A percentile compares a stretch with the other conserved stretches of the same genome.
These are phyloP conservation scores for Tillandsia leiboldiana DNA, from an alignment of 176 grass and related monocot species.

Conservation along the genomic window DNA sequence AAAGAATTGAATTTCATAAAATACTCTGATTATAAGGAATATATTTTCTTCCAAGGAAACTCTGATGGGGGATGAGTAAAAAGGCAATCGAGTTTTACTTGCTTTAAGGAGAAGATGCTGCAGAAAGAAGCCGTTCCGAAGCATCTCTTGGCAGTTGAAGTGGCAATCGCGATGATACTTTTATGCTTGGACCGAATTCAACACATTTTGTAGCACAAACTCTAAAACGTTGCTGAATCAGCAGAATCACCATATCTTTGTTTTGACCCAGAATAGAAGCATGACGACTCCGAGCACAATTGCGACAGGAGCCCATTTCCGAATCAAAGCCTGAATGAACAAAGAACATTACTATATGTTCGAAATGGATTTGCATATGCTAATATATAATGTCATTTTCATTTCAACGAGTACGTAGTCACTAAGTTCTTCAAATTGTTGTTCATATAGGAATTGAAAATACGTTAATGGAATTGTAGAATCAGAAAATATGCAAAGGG, in stretches of 20 bases:
- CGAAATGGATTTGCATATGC: background rate
- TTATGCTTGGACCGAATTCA: background rate
- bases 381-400: background rate
- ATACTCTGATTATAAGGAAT: background rate
- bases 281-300: conserved; percentile 82
- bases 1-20: background rate
- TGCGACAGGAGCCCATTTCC: conserved; percentile 72
- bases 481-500: too few relatives aligned
- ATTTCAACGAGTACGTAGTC: too few relatives aligned
- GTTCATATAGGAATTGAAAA: too few relatives aligned
- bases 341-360: background rate
- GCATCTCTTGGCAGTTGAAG: conserved; percentile 15
- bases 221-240: background rate
- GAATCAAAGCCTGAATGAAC: conserved; percentile 63
- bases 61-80: conserved; percentile 4
- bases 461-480: too few relatives aligned
- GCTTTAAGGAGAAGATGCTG: conserved; percentile 41
- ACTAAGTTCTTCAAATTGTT: too few relatives aligned
- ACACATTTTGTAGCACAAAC: background rate
- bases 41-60: background rate
- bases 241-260: conserved; percentile 75
- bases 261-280: conserved; percentile 79
- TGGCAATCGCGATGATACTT: background rate
- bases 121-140: conserved; percentile 33
- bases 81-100: conserved; percentile 25